Base-by-base conservation (phyloP, 139 green algal species). In the Chlorella sp. region DNA sequence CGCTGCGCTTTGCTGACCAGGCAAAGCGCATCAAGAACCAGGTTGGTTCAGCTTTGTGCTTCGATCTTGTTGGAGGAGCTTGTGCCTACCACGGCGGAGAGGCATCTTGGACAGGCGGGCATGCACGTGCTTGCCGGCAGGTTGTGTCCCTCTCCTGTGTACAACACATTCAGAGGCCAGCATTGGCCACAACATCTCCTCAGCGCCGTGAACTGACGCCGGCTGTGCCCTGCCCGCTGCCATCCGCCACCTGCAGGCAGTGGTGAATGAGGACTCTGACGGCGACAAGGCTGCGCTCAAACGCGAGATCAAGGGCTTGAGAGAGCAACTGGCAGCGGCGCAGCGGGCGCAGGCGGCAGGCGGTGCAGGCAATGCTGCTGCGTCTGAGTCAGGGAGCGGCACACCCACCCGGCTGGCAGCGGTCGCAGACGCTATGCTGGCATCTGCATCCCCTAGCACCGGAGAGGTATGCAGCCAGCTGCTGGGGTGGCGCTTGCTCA, bases 11-110 rank as follows among this genome's bases (percentile, higher is more conserved):
- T 93, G 97, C 96, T 42, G 89, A 94, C 84, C 89, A 96, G 22
- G 96, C 97, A 34, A 99, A 99, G 94, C 91, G 94, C 85, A 97
- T 99, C 86, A 94, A 94, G 76, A 99, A 99, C 94, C 93, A 95
- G 83, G 96, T 95, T 4, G 19, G 69, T 24, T 40, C n/a, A 30
- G 80, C 34, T 4, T 16, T n/a, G 60, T 53, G 32, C 34, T 60
- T 19, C 21, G 14, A 14, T 26, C 73, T 4, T 80, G 73, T 40
- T 80, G 73, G 15, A 36, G 68, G 26, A 34, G 26, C 32, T 14
- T 76, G 68, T 16, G 68, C 26, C 5, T 57, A 57, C 48, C 9
- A 9, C 48, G 48, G 48, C 7, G 48, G 7, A 57, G 48, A 57
- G 48, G n/a, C n/a, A n/a, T n/a, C n/a, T 9, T 57, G 64, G 64